phyloP scores from a whole-genome alignment of 2,329 filamentous ascomycete genomes.

The Cercospora zeina region DNA sequence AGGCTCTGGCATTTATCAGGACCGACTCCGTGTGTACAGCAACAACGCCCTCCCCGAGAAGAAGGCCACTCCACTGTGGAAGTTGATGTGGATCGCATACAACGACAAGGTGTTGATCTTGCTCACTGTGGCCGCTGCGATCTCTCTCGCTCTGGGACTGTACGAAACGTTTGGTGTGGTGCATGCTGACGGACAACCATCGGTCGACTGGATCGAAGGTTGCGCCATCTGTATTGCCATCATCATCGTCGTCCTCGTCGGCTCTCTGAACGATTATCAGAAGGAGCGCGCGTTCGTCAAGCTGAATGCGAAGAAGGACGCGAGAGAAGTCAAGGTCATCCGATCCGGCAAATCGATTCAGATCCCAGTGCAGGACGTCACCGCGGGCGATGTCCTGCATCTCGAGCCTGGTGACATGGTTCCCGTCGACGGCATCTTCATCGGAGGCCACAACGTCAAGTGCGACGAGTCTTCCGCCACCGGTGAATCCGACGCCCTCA shows the following conservation, averaged over 20 bases:
- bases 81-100: conserved; percentile 77
- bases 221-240: conserved; percentile 79
- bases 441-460: conserved; percentile 66
- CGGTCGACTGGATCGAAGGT: conserved; percentile 77
- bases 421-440: conserved; percentile 68
- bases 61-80: conserved; percentile 67
- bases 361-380: conserved; percentile 68
- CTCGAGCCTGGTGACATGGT: conserved; percentile 73
- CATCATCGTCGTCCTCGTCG: conserved; percentile 71
- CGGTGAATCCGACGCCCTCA: conserved; percentile 71
- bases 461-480: conserved; percentile 75
- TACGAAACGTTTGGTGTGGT: conserved; percentile 62
- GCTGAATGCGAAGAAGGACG: conserved; percentile 76
- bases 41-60: conserved; percentile 69
- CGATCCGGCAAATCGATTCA: conserved; percentile 70
- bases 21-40: conserved; percentile 69
- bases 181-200: conserved; percentile 38
- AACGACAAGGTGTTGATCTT: conserved; percentile 78
- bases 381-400: conserved; percentile 72
- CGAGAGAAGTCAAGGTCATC: conserved; percentile 70
- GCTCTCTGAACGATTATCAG: conserved; percentile 78
- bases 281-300: conserved; percentile 80
- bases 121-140: conserved; percentile 67
- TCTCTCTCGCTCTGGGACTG: conserved; percentile 72
- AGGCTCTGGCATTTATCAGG: conserved; percentile 49